phyloP scores from a whole-genome alignment of 495 filamentous ascomycete species.

The Talaromyces nanjingensis region DNA sequence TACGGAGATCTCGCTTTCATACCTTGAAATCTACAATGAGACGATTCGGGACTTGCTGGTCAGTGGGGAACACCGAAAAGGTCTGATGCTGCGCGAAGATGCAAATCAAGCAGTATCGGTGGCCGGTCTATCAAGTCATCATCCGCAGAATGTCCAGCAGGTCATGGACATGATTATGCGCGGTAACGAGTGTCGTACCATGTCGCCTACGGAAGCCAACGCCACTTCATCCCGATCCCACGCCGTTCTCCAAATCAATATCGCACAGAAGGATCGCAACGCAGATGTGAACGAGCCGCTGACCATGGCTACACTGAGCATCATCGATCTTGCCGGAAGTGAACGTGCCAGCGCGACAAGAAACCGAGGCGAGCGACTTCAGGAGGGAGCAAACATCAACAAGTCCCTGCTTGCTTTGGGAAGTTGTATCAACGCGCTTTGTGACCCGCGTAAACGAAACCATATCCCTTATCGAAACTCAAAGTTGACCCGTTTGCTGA shows the following conservation, averaged over 20 bases:
- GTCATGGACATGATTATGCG: conserved; percentile 99
- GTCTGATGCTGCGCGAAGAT: conserved; percentile 92
- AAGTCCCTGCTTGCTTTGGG: conserved; percentile 92
- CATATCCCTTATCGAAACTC: conserved; percentile 98
- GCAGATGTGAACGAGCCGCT: conserved; percentile 90
- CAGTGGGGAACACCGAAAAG: conserved; percentile 71
- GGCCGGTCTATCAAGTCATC: conserved; percentile 83
- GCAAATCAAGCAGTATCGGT: conserved; percentile 90
- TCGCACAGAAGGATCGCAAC: conserved; percentile 89
- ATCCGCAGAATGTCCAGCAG: conserved; percentile 79
- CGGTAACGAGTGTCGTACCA: conserved; percentile 90
- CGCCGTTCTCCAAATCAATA: conserved; percentile 96
- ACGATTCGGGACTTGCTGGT: conserved; percentile 94
- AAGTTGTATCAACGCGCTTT: conserved; percentile 98
- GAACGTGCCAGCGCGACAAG: conserved; percentile 96
- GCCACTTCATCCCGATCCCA: conserved; percentile 97
- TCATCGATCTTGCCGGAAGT: conserved; percentile 95
- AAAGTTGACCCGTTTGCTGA: conserved; percentile 90
- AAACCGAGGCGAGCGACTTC: conserved; percentile 83
- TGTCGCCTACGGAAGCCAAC: conserved; percentile 96
- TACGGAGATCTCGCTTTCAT: conserved; percentile 87
- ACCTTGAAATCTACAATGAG: conserved; percentile 99
- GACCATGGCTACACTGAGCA: conserved; percentile 95
- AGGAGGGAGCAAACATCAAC: conserved; percentile 99
- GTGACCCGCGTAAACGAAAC: conserved; percentile 85